Conservation (phyloP, 2,329 filamentous ascomycete genomes). For the Curvularia hawaiiensis region DNA sequence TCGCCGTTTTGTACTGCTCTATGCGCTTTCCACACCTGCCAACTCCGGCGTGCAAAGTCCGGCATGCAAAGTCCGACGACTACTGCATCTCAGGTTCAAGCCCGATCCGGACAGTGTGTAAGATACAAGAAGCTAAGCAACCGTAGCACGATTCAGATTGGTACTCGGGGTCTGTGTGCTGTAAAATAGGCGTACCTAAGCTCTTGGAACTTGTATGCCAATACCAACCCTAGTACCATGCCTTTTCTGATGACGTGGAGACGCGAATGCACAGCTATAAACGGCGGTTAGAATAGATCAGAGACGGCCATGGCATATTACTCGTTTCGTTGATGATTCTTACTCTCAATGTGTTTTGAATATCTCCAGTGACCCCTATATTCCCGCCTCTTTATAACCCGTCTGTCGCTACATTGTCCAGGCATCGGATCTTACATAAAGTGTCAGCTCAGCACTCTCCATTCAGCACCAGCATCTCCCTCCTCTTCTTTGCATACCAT, state of each 20-base stretch:
- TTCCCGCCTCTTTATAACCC: background rate
- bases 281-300: background rate
- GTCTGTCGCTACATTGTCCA: background rate
- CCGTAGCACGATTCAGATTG: background rate
- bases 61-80: background rate
- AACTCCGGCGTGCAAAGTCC: background rate
- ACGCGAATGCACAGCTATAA: background rate
- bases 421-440: background rate
- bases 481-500: background rate
- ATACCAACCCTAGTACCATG: background rate
- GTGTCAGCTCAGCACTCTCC: background rate
- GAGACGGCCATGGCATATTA: background rate
- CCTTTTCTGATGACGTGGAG: background rate
- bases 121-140: background rate
- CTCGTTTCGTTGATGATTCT: background rate
- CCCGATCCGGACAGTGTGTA: background rate
- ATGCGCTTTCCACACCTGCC: too few relatives aligned
- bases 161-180: slow-evolving; percentile 2
- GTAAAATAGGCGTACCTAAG: slow-evolving; percentile 2
- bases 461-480: background rate
- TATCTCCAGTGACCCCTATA: background rate
- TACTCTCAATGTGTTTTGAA: background rate
- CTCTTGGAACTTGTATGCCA: slow-evolving; percentile 1
- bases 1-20: background rate
- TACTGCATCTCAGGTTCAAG: background rate